Evolutionary conservation across 2,329 filamentous ascomycete species (phyloP).

Genomic region (Bipolaris bicolor): DNA sequence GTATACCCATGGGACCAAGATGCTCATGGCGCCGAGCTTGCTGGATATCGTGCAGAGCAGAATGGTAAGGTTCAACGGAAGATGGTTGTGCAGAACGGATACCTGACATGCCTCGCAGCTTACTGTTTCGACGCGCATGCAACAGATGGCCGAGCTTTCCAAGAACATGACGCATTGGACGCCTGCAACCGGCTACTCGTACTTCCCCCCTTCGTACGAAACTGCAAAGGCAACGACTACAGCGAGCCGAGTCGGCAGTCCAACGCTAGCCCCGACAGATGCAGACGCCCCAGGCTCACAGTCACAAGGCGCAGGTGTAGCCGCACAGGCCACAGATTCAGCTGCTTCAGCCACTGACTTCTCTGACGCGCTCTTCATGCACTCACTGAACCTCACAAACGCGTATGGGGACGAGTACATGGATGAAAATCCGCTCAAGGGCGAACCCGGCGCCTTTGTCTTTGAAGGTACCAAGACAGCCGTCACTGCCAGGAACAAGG

Average conservation of each 20-base stretch:
- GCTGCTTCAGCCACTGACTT: constrained; percentile 31
- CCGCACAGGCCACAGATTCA: constrained; percentile 19
- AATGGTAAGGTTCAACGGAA: constrained; percentile 52
- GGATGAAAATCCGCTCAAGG: constrained; percentile 67
- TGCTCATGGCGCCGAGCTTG: constrained; percentile 68
- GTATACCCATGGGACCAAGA: constrained; percentile 65
- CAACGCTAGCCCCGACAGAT: constrained; percentile 32
- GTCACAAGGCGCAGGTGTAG: constrained; percentile 26
- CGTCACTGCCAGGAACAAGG: constrained; percentile 50
- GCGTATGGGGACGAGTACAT: constrained; percentile 66
- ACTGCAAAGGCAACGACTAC: constrained; percentile 36
- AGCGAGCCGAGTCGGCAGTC: constrained; percentile 41
- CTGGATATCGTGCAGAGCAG: constrained; percentile 63
- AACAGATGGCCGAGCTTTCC: constrained; percentile 61
- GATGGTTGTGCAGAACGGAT: background rate
- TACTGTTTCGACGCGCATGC: constrained; percentile 61
- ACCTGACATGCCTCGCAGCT: constrained; percentile 49
- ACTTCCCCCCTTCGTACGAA: constrained; percentile 58
- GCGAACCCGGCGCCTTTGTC: constrained; percentile 68
- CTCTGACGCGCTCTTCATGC: constrained; percentile 46
- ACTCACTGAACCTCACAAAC: constrained; percentile 59
- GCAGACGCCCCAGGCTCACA: constrained; percentile 32
- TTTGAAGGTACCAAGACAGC: constrained; percentile 55
- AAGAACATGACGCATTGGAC: constrained; percentile 63
- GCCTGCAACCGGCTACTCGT: constrained; percentile 65